phyloP scores from a whole-genome alignment of 2,329 filamentous ascomycete genomes.

The Fusarium zealandicum region DNA sequence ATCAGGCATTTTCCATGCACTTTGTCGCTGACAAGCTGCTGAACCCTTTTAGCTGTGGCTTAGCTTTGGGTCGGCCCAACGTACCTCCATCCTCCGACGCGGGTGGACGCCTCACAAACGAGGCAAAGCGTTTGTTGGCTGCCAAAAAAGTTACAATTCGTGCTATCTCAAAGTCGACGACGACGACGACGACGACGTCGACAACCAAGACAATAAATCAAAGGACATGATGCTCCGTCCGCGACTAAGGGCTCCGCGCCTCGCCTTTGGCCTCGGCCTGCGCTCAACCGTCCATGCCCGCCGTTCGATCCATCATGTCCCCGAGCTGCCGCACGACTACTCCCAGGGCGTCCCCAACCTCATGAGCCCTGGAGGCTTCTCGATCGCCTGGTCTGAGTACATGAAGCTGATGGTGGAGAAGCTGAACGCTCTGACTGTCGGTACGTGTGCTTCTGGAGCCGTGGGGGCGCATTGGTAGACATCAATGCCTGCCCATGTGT shows the following conservation, averaged over 20 bases:
- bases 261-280: conserved; percentile 48
- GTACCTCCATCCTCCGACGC: conserved; percentile 21
- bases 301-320: conserved; percentile 57
- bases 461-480: background rate
- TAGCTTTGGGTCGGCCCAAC: conserved; percentile 22
- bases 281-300: conserved; percentile 46
- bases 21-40: background rate
- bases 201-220: conserved; percentile 9
- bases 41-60: conserved; percentile 14
- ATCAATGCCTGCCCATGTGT: conserved; percentile 12
- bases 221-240: conserved; percentile 57
- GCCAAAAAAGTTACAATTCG: conserved; percentile 29
- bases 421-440: conserved; percentile 76
- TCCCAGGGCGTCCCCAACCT: conserved; percentile 70
- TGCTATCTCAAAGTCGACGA: conserved; percentile 13
- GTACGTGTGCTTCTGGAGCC: conserved; percentile 56
- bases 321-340: conserved; percentile 56
- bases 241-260: conserved; percentile 60
- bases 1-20: conserved; percentile 8
- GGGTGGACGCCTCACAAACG: conserved; percentile 17
- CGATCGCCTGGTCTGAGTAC: conserved; percentile 83
- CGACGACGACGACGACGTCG: conserved; percentile 22
- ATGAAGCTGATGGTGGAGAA: conserved; percentile 76
- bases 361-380: conserved; percentile 72
- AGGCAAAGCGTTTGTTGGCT: conserved; percentile 22